Base-by-base conservation (phyloP, 2,329 filamentous ascomycete genomes). In the Neofusicoccum kwambonambiense region DNA sequence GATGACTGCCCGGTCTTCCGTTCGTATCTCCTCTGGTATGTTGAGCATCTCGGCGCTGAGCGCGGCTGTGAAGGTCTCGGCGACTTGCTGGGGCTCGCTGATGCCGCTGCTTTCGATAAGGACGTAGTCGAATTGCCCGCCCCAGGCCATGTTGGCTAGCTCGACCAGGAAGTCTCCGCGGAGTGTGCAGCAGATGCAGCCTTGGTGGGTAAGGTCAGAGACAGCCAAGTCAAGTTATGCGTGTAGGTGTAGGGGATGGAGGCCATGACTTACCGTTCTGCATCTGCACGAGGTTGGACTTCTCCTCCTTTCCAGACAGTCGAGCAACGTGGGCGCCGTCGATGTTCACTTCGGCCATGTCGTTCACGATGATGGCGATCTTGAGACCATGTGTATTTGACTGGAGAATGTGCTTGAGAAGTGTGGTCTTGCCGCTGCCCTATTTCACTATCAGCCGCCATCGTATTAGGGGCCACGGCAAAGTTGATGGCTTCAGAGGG, bases 141-240 rank as follows among this genome's bases (percentile, higher is more conserved):
- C 68, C 70, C 88, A 84, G 0, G 88, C 83, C 1, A 92, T 79
- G 0, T 83, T 83, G 0, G 89, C 88, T 0, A 92, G 82, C 72
- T 92, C 89, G 66, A 89, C 86, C 0, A 92, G 82, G 1, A 92
- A 76, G 64, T 92, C 89, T 0, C 89, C 89, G 3, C 90, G 86
- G 0, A 92, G 80, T 0, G 89, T 92, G 70, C 90, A 92, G 79
- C 89, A 92, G 70, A 92, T 92, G 68, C 90, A 92, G 9, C 89
- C 63, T 65, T 19, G 17, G 15, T 41, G 22, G 17, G 7, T 2
- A 1, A 9, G 3, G 17, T 60, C n/a, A 60, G 39, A 22, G 15
- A 39, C 6, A 8, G 1, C 19, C 11, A 15, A 12, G 19, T 54
- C 27, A 39, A 47, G n/a, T 9, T 1, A 4, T 11, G 19, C 2